phyloP scores from a whole-genome alignment of 192 early-diverging fungal species.

The Podila horticola region DNA sequence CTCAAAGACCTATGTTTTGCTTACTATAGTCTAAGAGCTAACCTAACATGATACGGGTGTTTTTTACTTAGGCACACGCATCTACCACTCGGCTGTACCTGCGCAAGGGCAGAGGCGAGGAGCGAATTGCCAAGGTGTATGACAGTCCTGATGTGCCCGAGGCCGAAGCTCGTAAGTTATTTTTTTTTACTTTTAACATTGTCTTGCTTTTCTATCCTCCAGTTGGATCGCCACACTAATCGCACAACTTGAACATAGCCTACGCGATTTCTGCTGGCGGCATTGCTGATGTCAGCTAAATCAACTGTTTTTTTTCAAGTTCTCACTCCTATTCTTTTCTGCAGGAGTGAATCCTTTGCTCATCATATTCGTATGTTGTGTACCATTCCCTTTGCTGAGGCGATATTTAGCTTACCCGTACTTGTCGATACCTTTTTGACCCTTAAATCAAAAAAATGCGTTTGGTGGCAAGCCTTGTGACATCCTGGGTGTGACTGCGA shows the following conservation, averaged over 20 bases:
- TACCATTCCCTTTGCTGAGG: too few relatives aligned
- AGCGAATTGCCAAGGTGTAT: conserved; percentile 83
- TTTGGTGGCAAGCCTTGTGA: background rate
- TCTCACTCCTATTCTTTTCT: too few relatives aligned
- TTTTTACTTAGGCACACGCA: conserved; percentile 37
- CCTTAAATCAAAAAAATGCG: background rate
- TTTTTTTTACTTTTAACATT: background rate
- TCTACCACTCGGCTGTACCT: conserved; percentile 83
- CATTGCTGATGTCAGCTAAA: conserved; percentile 69
- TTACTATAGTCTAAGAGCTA: background rate
- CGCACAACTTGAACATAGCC: conserved; percentile 31
- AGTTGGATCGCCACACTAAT: background rate
- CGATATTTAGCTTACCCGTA: too few relatives aligned
- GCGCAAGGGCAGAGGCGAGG: conserved; percentile 84
- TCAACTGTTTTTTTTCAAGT: background rate
- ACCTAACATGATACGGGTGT: background rate
- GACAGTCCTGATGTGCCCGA: conserved; percentile 87
- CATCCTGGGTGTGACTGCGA: background rate
- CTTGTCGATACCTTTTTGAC: too few relatives aligned
- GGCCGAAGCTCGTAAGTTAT: conserved; percentile 60
- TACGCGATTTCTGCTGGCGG: conserved; percentile 82
- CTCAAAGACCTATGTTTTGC: background rate
- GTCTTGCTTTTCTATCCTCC: background rate
- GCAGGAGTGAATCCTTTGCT: too few relatives aligned
- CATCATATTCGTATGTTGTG: too few relatives aligned